These are phyloP conservation scores for Emergomyces orientalis DNA, from an alignment of 2,329 filamentous ascomycete species.

Conservation along the genomic window DNA sequence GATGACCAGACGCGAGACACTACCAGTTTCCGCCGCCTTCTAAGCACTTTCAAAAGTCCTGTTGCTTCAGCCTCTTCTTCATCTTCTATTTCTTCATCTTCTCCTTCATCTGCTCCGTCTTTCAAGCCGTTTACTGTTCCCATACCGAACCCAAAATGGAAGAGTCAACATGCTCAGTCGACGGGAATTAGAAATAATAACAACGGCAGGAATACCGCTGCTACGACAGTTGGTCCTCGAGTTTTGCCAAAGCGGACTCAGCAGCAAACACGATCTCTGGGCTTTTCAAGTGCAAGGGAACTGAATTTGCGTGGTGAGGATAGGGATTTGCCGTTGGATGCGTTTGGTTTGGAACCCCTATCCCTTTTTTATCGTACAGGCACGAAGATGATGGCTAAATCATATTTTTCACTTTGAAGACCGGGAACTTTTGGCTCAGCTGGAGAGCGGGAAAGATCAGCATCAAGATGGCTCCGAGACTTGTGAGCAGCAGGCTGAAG, in stretches of 20 bases:
- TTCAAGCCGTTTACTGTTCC: background rate
- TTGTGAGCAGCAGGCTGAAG: background rate
- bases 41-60: constrained; percentile 5
- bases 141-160: background rate
- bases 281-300: background rate
- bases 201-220: too few relatives aligned
- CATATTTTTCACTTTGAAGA: constrained; percentile 20
- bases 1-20: background rate
- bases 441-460: constrained; percentile 15
- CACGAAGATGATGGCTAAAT: constrained; percentile 12
- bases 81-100: background rate
- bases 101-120: background rate
- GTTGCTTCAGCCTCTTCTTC: background rate
- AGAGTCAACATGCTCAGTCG: background rate
- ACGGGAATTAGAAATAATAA: background rate
- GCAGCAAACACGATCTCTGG: background rate
- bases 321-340: constrained; percentile 35
- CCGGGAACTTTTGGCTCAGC: constrained; percentile 30
- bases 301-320: constrained; percentile 13
- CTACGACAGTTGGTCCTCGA: background rate
- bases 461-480: background rate
- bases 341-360: constrained; percentile 36
- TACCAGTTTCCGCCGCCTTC: constrained; percentile 3
- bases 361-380: background rate
- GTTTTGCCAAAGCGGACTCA: background rate